Evolutionary conservation across 108 stramenopile genomes (phyloP).

Genomic region (Nitzschia sp.): DNA sequence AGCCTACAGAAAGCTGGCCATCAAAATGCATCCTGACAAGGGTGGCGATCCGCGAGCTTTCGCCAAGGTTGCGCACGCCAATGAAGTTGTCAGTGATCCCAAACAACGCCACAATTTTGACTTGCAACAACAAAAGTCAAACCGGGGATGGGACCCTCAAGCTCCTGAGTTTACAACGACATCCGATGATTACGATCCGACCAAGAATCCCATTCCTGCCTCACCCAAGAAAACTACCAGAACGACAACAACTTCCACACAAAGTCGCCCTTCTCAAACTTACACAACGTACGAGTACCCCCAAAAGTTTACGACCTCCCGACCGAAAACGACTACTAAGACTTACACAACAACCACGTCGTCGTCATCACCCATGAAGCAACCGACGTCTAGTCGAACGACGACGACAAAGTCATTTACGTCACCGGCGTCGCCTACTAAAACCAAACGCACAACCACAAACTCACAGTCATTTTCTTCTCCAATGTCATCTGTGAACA

Average conservation of each 20-base stretch:
- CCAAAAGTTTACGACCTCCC: no score
- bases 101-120: conserved; percentile 23
- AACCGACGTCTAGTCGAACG: no score
- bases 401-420: no score
- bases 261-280: not conserved
- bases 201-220: not conserved
- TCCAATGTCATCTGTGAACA: no score
- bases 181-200: conserved; percentile 14
- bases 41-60: conserved; percentile 35
- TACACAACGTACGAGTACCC: no score
- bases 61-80: conserved; percentile 76
- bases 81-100: conserved; percentile 76
- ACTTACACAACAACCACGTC: not conserved
- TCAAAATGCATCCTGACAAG: conserved; percentile 91
- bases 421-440: no score
- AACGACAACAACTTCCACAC: not conserved
- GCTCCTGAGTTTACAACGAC: conserved; percentile 21
- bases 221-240: not conserved
- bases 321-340: not conserved
- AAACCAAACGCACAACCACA: no score
- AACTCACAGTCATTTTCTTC: no score
- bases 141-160: conserved; percentile 13
- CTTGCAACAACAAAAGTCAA: conserved; percentile 18
- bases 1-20: conserved; percentile 83
- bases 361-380: no score